Evolutionary conservation across 2,329 filamentous ascomycete species (phyloP).

Genomic region (Diaporthe velutina): DNA sequence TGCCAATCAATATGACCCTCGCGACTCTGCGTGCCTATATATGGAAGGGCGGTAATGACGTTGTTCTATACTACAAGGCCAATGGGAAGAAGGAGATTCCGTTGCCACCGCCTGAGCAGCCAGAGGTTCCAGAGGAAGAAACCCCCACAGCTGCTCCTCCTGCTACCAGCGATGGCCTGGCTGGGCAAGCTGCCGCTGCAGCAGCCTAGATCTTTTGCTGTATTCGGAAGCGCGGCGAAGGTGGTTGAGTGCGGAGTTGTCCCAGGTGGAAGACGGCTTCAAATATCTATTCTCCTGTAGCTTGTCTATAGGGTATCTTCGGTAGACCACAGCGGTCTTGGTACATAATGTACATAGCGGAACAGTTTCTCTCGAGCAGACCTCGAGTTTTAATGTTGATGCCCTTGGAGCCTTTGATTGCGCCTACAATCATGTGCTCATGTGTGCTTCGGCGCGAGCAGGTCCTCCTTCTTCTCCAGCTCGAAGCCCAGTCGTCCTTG

Average conservation of each 20-base stretch:
- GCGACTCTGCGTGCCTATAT: slow-evolving; percentile 91
- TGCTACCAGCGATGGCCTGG: slow-evolving; percentile 15
- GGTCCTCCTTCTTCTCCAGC: not conserved
- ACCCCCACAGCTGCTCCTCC: not conserved
- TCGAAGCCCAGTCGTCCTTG: not conserved
- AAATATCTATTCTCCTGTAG: slow-evolving; percentile 12
- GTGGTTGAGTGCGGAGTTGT: not conserved
- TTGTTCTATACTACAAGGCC: slow-evolving; percentile 89
- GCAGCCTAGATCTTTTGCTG: slow-evolving; percentile 7
- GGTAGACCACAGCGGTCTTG: slow-evolving; percentile 25
- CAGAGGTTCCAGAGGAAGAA: slow-evolving; percentile 35
- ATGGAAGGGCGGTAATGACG: slow-evolving; percentile 96
- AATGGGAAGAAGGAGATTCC: slow-evolving; percentile 83
- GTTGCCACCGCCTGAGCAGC: slow-evolving; percentile 47
- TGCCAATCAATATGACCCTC: slow-evolving; percentile 90
- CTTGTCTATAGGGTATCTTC: slow-evolving; percentile 34
- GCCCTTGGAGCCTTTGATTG: not conserved
- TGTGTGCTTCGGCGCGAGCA: not conserved
- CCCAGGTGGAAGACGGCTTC: not conserved
- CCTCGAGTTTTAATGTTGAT: slow-evolving; percentile 16
- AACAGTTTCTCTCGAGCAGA: not conserved
- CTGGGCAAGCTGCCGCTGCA: slow-evolving; percentile 19
- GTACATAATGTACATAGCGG: slow-evolving; percentile 35
- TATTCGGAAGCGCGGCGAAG: not conserved
- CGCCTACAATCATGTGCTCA: not conserved